Percentiles rank a stretch among this genome's conserved stretches.
These are phyloP conservation scores for Ascochyta koolunga DNA, from an alignment of 2,329 filamentous ascomycete species.

Conservation along the genomic window DNA sequence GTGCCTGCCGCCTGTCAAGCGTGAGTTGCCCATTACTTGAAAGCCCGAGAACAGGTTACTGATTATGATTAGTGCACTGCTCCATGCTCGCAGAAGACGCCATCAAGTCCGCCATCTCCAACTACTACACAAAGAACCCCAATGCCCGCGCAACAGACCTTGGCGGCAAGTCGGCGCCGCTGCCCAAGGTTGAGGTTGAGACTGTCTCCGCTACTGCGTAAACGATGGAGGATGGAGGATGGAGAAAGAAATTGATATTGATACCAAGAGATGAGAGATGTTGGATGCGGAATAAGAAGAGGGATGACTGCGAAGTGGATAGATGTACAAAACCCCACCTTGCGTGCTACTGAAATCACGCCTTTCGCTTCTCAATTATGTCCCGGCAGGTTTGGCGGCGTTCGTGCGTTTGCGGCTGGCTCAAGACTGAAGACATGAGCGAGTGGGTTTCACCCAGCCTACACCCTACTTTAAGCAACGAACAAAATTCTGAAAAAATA, in stretches of 20 bases:
- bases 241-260: slow-evolving; percentile 22
- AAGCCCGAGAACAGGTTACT: background rate
- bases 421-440: background rate
- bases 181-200: slow-evolving; percentile 70
- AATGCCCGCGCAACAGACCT: slow-evolving; percentile 75
- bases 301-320: background rate
- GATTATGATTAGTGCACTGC: slow-evolving; percentile 71
- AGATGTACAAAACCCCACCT: slow-evolving; percentile 6
- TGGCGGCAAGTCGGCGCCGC: slow-evolving; percentile 72
- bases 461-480: background rate
- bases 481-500: background rate
- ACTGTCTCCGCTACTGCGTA: slow-evolving; percentile 53
- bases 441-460: background rate
- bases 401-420: slow-evolving; percentile 1
- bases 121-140: slow-evolving; percentile 92
- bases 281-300: background rate
- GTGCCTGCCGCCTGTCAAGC: slow-evolving; percentile 84
- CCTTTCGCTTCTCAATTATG: slow-evolving; percentile 9
- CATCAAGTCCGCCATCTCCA: slow-evolving; percentile 88
- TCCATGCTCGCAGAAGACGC: slow-evolving; percentile 92
- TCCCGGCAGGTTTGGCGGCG: background rate
- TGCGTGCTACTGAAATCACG: slow-evolving; percentile 2
- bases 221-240: slow-evolving; percentile 17
- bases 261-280: slow-evolving; percentile 20
- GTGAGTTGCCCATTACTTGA: slow-evolving; percentile 58